Evolutionary conservation across 2,329 filamentous ascomycete genomes (phyloP), one percentile per base, ranked within the genome.

Genomic region (Diaporthe sp.): DNA sequence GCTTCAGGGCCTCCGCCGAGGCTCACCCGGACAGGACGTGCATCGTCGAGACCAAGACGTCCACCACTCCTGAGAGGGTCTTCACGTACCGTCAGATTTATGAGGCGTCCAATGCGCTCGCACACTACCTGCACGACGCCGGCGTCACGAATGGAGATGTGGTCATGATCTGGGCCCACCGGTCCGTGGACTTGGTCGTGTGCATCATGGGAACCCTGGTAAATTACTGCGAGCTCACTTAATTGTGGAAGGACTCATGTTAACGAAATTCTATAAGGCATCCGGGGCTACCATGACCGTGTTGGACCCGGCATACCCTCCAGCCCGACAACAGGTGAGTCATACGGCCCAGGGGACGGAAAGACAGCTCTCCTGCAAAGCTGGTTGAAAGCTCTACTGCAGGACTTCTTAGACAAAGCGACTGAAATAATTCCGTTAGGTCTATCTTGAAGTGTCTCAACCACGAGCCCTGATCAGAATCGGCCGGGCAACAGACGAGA

Each of bases 61-160:
- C 85, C n/a, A 77, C 77, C 15, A 86, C 88, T 3, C 88, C 92
- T 10, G 87, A 92, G 82, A 88, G 94, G 77, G 85, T 85, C 67
- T 98, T 97, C 84, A 96, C 92, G 34, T 98, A 98, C 83, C 88
- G 88, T 78, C 94, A 98, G 81, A 98, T 98, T 81, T 90, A 95
- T 81, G 94, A 98, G 85, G 93, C 93, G 0, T 94, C 94, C 42
- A 97, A 97, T 82, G 88, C 91, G 25, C 84, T 98, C 9, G 94
- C 95, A 31, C 92, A 98, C 84, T 91, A 98, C 81, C 88, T 98
- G 28, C 90, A 94, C 72, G 88, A 93, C 69, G 89, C 92, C 80
- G 95, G 96, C 75, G 88, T 95, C 77, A 88, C 92, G 75, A 88
- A 92, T 79, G 95, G 95, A 12, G 95, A 98, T 81, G 95, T 98